Percentiles rank a stretch among this genome's conserved stretches.
phyloP scores from a whole-genome alignment of 768 basidiomycete species.

The Boletus patriciae region DNA sequence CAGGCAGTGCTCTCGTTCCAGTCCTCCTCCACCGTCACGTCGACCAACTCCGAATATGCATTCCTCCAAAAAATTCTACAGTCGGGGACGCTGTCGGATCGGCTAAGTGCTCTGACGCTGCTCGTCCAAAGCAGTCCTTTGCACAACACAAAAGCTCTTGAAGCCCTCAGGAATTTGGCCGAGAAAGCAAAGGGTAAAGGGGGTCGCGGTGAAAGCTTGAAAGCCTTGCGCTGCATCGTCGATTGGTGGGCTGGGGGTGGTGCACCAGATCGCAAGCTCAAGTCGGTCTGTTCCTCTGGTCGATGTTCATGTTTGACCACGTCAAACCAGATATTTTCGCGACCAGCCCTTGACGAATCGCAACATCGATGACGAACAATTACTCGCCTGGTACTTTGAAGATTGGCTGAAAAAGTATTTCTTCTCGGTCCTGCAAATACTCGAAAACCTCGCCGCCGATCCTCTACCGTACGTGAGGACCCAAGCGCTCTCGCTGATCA shows the following conservation, averaged over 20 bases:
- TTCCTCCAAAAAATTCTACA: constrained; percentile 86
- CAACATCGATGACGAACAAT: constrained; percentile 63
- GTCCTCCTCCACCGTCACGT: constrained; percentile 44
- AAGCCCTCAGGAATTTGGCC: constrained; percentile 71
- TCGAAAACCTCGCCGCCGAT: constrained; percentile 85
- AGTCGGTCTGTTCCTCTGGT: not conserved
- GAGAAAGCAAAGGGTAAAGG: constrained; percentile 80
- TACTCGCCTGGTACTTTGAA: constrained; percentile 89
- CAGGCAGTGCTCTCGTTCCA: constrained; percentile 47
- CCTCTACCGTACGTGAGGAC: constrained; percentile 85
- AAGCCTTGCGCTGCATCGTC: constrained; percentile 85
- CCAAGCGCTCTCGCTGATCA: constrained; percentile 76
- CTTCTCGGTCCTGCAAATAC: constrained; percentile 84
- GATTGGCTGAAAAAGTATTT: constrained; percentile 98
- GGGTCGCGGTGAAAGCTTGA: constrained; percentile 89
- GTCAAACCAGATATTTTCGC: constrained; percentile 75
- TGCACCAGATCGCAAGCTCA: constrained; percentile 83
- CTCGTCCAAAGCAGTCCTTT: constrained; percentile 86
- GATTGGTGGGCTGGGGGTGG: constrained; percentile 99
- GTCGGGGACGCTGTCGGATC: constrained; percentile 88
- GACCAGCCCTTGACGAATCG: constrained; percentile 78
- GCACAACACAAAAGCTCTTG: constrained; percentile 81
- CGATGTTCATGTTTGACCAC: not conserved
- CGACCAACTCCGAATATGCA: constrained; percentile 64
- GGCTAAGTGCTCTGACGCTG: constrained; percentile 86